A percentile compares a stretch with the other conserved stretches of the same genome.
Conservation (phyloP, 208 protist genomes). For the Crithidia mellificae region DNA sequence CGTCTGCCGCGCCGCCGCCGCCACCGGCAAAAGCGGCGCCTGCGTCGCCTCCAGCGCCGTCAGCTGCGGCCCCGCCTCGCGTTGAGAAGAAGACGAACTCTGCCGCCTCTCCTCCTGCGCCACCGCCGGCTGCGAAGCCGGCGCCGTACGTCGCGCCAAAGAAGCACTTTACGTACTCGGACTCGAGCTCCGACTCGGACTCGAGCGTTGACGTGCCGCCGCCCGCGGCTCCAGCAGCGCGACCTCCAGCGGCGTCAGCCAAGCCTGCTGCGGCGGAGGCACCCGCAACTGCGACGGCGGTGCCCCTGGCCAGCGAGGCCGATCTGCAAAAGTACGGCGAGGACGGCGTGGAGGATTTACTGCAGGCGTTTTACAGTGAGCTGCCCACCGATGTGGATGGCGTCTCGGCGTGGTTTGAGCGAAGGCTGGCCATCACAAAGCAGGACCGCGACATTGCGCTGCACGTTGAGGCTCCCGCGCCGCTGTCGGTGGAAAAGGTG, state of each 20-base stretch:
- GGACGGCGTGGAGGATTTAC: slow-evolving; percentile 7
- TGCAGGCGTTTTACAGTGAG: slow-evolving; percentile 20
- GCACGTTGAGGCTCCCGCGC: neutral
- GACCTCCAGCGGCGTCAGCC: neutral
- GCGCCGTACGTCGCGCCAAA: neutral
- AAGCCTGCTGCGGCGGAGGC: neutral
- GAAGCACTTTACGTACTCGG: slow-evolving; percentile 7
- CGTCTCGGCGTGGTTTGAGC: slow-evolving; percentile 17
- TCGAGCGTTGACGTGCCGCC: neutral
- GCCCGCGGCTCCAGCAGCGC: neutral
- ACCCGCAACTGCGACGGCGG: neutral
- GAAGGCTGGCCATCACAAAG: slow-evolving; percentile 11
- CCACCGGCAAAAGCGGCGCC: too few species aligned
- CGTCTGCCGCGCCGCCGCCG: too few species aligned
- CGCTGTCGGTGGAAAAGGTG: slow-evolving; percentile 12
- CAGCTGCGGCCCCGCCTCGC: neutral
- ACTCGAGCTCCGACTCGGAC: neutral
- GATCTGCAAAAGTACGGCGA: slow-evolving; percentile 4
- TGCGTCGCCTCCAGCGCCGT: neutral
- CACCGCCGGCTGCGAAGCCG: neutral
- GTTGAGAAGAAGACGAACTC: neutral
- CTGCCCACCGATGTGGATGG: slow-evolving; percentile 15
- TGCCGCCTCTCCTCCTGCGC: neutral
- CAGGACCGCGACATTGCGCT: slow-evolving; percentile 2
- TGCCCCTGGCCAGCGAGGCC: slow-evolving; percentile 1